Conservation (phyloP, 768 basidiomycete genomes). For the Leccinum olivaceopallidum region DNA sequence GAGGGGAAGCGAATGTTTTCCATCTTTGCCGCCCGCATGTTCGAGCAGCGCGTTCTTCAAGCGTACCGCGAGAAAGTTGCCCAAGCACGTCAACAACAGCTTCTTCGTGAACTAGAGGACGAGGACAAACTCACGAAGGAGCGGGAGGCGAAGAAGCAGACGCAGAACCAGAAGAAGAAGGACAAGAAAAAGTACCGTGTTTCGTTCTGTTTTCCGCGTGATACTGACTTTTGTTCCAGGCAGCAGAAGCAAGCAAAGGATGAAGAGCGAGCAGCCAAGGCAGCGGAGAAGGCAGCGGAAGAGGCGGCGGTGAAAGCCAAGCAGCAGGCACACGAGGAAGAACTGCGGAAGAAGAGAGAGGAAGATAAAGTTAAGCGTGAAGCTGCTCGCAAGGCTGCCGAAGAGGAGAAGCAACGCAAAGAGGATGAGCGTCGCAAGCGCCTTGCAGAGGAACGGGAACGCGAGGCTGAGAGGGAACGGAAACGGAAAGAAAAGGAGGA, state of each 20-base stretch:
- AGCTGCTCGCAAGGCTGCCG: slow-evolving; percentile 67
- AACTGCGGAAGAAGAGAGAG: slow-evolving; percentile 76
- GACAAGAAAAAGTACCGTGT: slow-evolving; percentile 87
- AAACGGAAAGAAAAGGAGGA: slow-evolving; percentile 78
- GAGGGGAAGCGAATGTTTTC: slow-evolving; percentile 99
- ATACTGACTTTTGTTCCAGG: slow-evolving; percentile 41
- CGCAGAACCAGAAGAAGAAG: slow-evolving; percentile 98
- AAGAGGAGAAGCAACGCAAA: slow-evolving; percentile 80
- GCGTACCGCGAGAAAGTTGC: slow-evolving; percentile 97
- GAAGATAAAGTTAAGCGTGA: slow-evolving; percentile 86
- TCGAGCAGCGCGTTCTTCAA: slow-evolving; percentile 96
- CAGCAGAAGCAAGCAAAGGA: slow-evolving; percentile 92
- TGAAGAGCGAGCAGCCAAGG: slow-evolving; percentile 80
- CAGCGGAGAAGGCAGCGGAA: slow-evolving; percentile 85
- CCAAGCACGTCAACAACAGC: slow-evolving; percentile 90
- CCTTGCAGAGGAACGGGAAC: slow-evolving; percentile 76
- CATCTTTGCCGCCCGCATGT: slow-evolving; percentile 99
- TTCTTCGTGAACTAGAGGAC: slow-evolving; percentile 93
- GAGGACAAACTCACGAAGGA: slow-evolving; percentile 88
- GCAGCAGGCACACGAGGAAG: slow-evolving; percentile 77
- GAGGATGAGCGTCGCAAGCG: slow-evolving; percentile 84
- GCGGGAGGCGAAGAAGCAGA: slow-evolving; percentile 88
- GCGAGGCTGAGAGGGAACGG: slow-evolving; percentile 72
- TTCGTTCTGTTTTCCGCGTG: slow-evolving; percentile 6
- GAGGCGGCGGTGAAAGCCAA: slow-evolving; percentile 77